Conservation (phyloP, 148 eudicot species). For the Simmondsia chinensis region DNA sequence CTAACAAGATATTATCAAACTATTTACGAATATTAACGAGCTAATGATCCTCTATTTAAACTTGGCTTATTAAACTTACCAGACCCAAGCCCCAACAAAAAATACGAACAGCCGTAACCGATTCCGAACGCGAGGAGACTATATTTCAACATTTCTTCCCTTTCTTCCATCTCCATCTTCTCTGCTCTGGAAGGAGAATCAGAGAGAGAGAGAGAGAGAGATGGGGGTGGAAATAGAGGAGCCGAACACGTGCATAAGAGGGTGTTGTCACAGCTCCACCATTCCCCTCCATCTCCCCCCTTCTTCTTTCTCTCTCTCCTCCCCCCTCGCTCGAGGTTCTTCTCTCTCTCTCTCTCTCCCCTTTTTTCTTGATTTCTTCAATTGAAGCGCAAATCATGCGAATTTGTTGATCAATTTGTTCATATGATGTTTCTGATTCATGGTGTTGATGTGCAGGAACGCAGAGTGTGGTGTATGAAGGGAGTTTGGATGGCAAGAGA, state of each 20-base stretch:
- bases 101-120: too few relatives aligned
- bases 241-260: conserved; percentile 82
- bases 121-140: too few relatives aligned
- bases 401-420: background rate
- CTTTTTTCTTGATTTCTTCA: background rate
- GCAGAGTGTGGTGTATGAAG: conserved; percentile 91
- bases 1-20: too few relatives aligned
- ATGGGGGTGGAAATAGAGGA: conserved; percentile 48
- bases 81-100: too few relatives aligned
- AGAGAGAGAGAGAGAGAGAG: conserved; percentile 2
- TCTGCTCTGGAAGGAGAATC: too few relatives aligned
- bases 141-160: too few relatives aligned
- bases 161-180: too few relatives aligned
- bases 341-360: background rate
- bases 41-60: too few relatives aligned
- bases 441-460: conserved; percentile 41
- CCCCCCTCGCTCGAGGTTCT: conserved; percentile 69
- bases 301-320: conserved; percentile 47
- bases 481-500: conserved; percentile 47
- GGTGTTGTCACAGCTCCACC: conserved; percentile 73
- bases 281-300: conserved; percentile 83
- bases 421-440: background rate
- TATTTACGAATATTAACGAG: too few relatives aligned
- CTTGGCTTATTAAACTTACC: background rate
- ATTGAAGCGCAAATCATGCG: background rate